Conservation (phyloP, 108 stramenopile species). For the Asterionellopsis glacialis region DNA sequence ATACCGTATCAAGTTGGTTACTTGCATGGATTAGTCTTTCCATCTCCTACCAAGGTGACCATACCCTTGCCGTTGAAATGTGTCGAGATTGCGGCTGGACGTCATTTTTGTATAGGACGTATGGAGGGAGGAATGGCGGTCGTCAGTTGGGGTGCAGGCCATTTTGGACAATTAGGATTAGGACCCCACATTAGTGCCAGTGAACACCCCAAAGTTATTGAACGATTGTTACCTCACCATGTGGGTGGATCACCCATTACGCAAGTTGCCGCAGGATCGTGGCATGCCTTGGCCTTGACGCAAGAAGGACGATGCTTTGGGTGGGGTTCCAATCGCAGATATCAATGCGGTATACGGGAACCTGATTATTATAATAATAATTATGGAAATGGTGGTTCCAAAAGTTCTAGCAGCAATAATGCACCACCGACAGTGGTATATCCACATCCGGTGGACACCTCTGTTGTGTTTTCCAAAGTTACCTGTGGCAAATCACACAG, state of each 20-base stretch:
- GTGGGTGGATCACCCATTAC: conserved; percentile 51
- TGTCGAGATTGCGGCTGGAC: conserved; percentile 44
- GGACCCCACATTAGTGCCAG: conserved; percentile 32
- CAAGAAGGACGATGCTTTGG: conserved; percentile 50
- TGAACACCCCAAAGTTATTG: conserved; percentile 49
- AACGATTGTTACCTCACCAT: conserved; percentile 55
- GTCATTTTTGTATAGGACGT: conserved; percentile 43
- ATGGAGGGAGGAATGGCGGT: conserved; percentile 63
- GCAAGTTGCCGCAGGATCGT: conserved; percentile 65
- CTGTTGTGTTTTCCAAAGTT: conserved; percentile 38
- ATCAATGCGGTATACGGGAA: conserved; percentile 45
- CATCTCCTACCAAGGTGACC: conserved; percentile 13
- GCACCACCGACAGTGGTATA: conserved; percentile 31
- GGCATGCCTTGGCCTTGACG: conserved; percentile 68
- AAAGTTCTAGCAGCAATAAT: background rate
- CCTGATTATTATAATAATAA: conserved; percentile 10
- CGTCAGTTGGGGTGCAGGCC: conserved; percentile 79
- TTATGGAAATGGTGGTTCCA: background rate
- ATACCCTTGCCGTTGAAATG: conserved; percentile 35
- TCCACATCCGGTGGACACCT: conserved; percentile 14
- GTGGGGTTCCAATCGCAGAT: conserved; percentile 78
- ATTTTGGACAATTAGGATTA: conserved; percentile 84
- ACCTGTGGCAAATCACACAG: conserved; percentile 64
- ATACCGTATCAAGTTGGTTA: conserved; percentile 28
- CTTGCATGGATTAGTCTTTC: conserved; percentile 17